phyloP scores from a whole-genome alignment of 1,284 basidiomycete species.

The Ceratobasidium theobromae region DNA sequence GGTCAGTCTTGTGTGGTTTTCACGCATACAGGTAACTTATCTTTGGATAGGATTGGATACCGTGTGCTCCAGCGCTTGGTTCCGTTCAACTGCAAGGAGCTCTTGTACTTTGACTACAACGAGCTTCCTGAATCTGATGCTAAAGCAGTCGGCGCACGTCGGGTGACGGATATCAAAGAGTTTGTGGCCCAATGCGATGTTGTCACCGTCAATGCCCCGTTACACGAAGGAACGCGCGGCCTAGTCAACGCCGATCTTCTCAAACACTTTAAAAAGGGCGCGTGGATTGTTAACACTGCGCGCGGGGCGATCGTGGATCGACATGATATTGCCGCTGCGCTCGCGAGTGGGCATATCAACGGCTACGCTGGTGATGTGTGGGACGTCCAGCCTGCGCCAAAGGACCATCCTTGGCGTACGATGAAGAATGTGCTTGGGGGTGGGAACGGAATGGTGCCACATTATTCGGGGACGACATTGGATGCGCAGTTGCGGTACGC shows the following conservation, averaged over 20 bases:
- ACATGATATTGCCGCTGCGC: slow-evolving; percentile 74
- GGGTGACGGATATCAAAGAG: slow-evolving; percentile 82
- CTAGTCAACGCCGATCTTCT: slow-evolving; percentile 83
- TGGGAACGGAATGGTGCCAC: slow-evolving; percentile 78
- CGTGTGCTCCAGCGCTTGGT: slow-evolving; percentile 84
- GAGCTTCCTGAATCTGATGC: slow-evolving; percentile 74
- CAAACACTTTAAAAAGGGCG: slow-evolving; percentile 86
- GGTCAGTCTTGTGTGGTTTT: too few species aligned
- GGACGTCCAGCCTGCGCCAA: slow-evolving; percentile 83
- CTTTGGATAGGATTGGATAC: slow-evolving; percentile 86
- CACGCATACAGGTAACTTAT: too few species aligned
- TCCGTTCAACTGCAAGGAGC: slow-evolving; percentile 89
- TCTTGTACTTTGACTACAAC: slow-evolving; percentile 91
- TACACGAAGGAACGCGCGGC: slow-evolving; percentile 84
- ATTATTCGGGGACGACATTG: slow-evolving; percentile 87
- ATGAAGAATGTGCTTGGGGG: slow-evolving; percentile 78
- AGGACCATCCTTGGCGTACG: slow-evolving; percentile 83
- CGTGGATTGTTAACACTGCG: slow-evolving; percentile 94
- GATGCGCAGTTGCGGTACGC: slow-evolving; percentile 93
- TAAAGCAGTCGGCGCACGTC: slow-evolving; percentile 69
- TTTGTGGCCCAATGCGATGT: slow-evolving; percentile 82
- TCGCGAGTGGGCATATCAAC: slow-evolving; percentile 74
- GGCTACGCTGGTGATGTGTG: slow-evolving; percentile 72
- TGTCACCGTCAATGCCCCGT: slow-evolving; percentile 86
- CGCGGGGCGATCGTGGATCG: slow-evolving; percentile 91